Base-by-base conservation (phyloP, 495 filamentous ascomycete genomes). In the Daldinia vernicosa region DNA sequence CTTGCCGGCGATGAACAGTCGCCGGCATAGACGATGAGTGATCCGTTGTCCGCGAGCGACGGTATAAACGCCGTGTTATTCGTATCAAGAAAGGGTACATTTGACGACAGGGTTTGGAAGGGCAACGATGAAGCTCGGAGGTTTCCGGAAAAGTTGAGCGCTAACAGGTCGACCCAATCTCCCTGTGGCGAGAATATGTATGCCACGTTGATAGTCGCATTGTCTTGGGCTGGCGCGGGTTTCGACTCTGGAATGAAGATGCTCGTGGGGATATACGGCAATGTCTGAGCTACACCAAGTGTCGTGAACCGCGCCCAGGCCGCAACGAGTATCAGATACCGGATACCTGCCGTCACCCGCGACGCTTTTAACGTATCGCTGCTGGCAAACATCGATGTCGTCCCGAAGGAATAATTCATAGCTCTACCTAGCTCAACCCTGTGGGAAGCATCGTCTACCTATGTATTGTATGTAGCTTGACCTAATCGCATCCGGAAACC, bases 211-310 rank as follows among this genome's bases (percentile, higher is more conserved):
- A 55, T 43, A 26, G 60, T 72, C 40, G 51, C 64, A 70, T 69
- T 70, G 52, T 72, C 65, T 40, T 58, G 65, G 14, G 64, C 61
- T 52, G 71, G 81, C 78, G 60, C 84, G 63, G 82, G 76, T 69
- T 83, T 83, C 43, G 85, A 81, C 32, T 79, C 75, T 11, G 86
- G 76, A 4, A 90, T 81, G 33, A 92, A 82, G 51, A 94, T 84
- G 24, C 83, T 85, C 0, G 93, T 91, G 0, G 93, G 92, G 26
- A 86, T 88, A 82, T 96, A 97, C 32, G 92, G 92, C 26, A 93
- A 81, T 24, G 82, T 77, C 61, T 84, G 74, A 33, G 78, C 72
- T 19, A 66, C 67, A 35, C 45, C 30, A 17, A 70, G 35, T 24
- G 61, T 62, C 19, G 61, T 33, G 50, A 77, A 57, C 26, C 47